Evolutionary conservation across 1,284 basidiomycete genomes (phyloP), one percentile per base, ranked within the genome.

Genomic region (Irpex sp.): DNA sequence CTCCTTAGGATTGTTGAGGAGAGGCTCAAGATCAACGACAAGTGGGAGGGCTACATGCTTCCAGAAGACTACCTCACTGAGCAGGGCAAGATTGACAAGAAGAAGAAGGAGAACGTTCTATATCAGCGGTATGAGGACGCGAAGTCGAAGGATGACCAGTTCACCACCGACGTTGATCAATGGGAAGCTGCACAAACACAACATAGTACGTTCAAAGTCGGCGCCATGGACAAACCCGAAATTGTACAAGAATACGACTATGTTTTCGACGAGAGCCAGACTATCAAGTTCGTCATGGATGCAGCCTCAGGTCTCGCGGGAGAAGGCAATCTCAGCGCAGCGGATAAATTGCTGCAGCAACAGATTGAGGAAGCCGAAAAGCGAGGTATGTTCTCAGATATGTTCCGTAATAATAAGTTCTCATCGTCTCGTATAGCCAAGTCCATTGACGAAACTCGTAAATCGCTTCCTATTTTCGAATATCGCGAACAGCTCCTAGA

Each of bases 21-120:
- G 74, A 87, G 96, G 19, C 83, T 96, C 66, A 90, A 88, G 72
- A 97, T 99, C 66, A 93, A 96, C 74, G 96, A 97, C 79, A 93
- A 94, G 66, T 93, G 85, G 76, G 96, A 97, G 66, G 96, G 96
- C 4, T 98, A 98, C 72, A 91, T 92, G 78, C 84, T 97, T 47
- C 96, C 96, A 0, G 96, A 97, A 70, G 97, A 99, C 77, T 99
- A 99, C 73, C 85, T 98, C 71, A 99, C 97, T 0, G 97, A 98
- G 72, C 94, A 98, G 75, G 97, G 97, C n/a, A 97, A 96, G 76
- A 93, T 99, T 66, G 96, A 99, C 83, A 91, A 89, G 77, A 96
- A 97, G 80, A 96, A 95, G 79, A 97, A 98, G 74, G 89, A 97
- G 74, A 91, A 92, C 69, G 96, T 93, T 0, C 77, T 99, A 58